Base-by-base conservation (phyloP, 2,329 filamentous ascomycete species). In the Penicillium palitans region DNA sequence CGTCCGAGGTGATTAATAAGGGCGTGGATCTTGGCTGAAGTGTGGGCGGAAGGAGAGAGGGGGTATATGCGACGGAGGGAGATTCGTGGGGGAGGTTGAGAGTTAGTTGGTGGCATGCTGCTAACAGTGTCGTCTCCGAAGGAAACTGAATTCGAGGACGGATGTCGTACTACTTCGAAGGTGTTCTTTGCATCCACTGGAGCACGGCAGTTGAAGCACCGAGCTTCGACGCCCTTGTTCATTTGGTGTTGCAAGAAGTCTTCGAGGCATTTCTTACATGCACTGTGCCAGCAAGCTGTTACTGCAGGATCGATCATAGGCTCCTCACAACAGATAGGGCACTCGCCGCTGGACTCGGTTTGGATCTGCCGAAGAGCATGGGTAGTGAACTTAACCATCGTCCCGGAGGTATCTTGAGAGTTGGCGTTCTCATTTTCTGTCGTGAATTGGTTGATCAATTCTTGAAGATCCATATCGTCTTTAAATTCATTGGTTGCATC, bases 271-370 rank as follows among this genome's bases (percentile, higher is more conserved):
- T 90, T 89, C 76, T 95, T 96, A 79, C 95, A 99, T 0, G 95
- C 93, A 35, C 91, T 96, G 74, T 99, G 95, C 92, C 95, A 99
- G 76, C 95, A 99, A 0, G 91, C 91, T 0, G 95, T 98, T 1
- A 99, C 95, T 0, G 90, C 89, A 70, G 96, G 93, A 54, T 97
- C 90, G 41, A 91, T 85, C 92, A 98, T 98, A 4, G 93, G 92
- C 73, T 98, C 95, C 73, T 98, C 93, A 4, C 90, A 87, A 76
- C 95, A 99, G 52, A 99, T 90, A 0, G 95, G 93, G 68, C 95
- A 99, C 77, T 99, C 95, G 60, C 89, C 89, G 59, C 89, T 86
- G 0, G 90, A 87, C 69, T 98, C 93, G 55, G 90, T 90, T 64
- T 96, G 90, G 48, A 99, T 99, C 73, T 98, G 91, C 61, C 89